Evolutionary conservation across 78 protist genomes (phyloP), one percentile per base, ranked within the genome.

Genomic region (Dictyostelium intermedium): DNA sequence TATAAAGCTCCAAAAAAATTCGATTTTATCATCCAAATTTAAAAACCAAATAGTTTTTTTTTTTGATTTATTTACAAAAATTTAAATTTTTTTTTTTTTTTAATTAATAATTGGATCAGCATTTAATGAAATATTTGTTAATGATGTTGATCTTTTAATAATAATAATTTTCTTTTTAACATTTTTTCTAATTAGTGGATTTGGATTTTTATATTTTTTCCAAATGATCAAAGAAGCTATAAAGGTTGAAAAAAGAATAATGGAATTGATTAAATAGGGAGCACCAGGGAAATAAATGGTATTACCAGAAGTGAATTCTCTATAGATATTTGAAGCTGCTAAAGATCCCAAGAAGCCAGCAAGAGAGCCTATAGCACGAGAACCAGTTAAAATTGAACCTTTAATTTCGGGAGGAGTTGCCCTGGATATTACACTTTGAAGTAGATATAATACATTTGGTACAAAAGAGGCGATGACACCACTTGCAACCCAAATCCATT

Each of bases 311-410:
- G 74, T 66, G 10, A 66, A 66, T 27, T 66, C 32, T 66, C 34
- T n/a, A 66, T 66, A 66, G 1, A 66, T 7, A 11, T 66, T 66
- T 27, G 20, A 11, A 7, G 74, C 32, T 27, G 74, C 74, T 1
- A 66, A 30, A 3, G 74, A 66, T 11, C 74, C 74, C 13, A 66
- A 27, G 35, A 66, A 66, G 5, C 34, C 74, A 10, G 74, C 74
- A 0, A 66, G 14, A 10, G 74, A n/a, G 1, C 74, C 74, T 5
- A 79, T 41, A 6, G 93, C 34, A 34, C 60, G 37, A n/a, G 47
- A 70, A 14, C 93, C 85, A 7, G 85, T 43, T 34, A 87, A 43
- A 13, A 87, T 66, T 3, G 85, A 35, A 41, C 92, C 92, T 77
- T 76, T 80, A 37, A 86, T 56, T 45, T 86, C 76, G 0, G 78